Evolutionary conservation across 345 rosid species (phyloP), one percentile per base, ranked within the genome.

Genomic region (Eucalyptus decipiens): DNA sequence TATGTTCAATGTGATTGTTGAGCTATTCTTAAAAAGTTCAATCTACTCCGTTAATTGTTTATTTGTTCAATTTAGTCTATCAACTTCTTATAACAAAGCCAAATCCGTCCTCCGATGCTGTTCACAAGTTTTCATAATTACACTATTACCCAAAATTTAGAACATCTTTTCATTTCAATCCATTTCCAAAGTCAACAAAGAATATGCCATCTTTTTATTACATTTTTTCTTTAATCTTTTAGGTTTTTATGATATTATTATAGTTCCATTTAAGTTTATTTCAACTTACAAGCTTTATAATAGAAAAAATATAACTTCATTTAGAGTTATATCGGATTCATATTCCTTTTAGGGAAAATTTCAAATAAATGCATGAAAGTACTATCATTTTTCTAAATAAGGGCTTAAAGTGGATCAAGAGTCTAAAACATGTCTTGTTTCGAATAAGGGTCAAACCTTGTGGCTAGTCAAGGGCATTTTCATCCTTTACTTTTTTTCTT

Each of bases 91-190:
- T n/a, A n/a, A 65, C 9, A 30, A 65, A 65, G 72, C n/a, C 37
- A 65, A 65, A n/a, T n/a, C 1, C 0, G 2, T 65, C 72, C 18
- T 30, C 2, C 2, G 10, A 5, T n/a, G 32, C 5, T 0, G 17
- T 65, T 65, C 9, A 65, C 37, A 65, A 65, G 37, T 65, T 65
- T 14, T 14, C 5, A 8, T 65, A 15, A 30, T 65, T 65, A 14
- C 37, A 65, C 72, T 30, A 65, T 30, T 4, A n/a, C 18, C 72
- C 72, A 65, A n/a, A 65, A 15, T 65, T 65, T n/a, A 65, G 34
- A 15, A 15, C 16, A 65, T 65, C 37, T n/a, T 65, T 65, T 65
- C 72, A 65, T 65, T 65, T 60, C 67, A 60, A 60, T 60, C 32
- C 67, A 60, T 28, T 60, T 60, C 32, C 67, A 26, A 28, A 60